Percentiles rank a stretch among this genome's conserved stretches.
These are phyloP conservation scores for Plasmopara muralis DNA, from an alignment of 352 stramenopile species.

Conservation along the genomic window DNA sequence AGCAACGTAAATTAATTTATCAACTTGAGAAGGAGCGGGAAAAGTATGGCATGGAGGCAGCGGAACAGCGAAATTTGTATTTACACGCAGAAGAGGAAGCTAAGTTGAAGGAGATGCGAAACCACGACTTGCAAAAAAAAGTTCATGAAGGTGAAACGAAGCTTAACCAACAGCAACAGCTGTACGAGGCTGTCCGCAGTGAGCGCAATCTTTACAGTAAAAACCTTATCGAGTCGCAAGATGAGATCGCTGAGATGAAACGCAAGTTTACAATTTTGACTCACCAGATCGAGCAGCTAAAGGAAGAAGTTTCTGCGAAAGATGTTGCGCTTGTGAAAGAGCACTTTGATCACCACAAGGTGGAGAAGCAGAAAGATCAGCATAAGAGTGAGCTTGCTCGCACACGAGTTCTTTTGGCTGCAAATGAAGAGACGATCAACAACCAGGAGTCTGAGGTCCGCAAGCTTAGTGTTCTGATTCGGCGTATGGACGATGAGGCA, in stretches of 20 bases:
- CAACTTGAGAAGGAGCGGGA: slow-evolving; percentile 91
- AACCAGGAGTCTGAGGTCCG: slow-evolving; percentile 93
- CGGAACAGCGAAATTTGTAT: slow-evolving; percentile 80
- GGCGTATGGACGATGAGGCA: slow-evolving; percentile 91
- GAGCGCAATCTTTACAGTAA: slow-evolving; percentile 95
- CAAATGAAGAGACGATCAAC: slow-evolving; percentile 90
- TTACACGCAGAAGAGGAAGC: slow-evolving; percentile 75
- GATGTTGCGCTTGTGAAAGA: slow-evolving; percentile 94
- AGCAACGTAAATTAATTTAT: slow-evolving; percentile 88
- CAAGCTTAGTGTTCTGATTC: slow-evolving; percentile 89
- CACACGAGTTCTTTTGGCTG: slow-evolving; percentile 79
- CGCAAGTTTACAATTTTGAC: slow-evolving; percentile 96
- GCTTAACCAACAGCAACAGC: slow-evolving; percentile 95
- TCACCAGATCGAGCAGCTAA: slow-evolving; percentile 94
- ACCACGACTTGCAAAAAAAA: slow-evolving; percentile 81
- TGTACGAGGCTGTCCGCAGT: slow-evolving; percentile 91
- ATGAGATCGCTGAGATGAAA: slow-evolving; percentile 95
- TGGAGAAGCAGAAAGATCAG: slow-evolving; percentile 92
- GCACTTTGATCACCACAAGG: slow-evolving; percentile 93
- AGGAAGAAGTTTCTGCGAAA: slow-evolving; percentile 94
- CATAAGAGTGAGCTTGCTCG: slow-evolving; percentile 90
- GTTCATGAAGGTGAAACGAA: slow-evolving; percentile 88
- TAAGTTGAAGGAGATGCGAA: slow-evolving; percentile 77
- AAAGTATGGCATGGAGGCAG: slow-evolving; percentile 86
- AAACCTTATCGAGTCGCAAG: slow-evolving; percentile 93